Evolutionary conservation across 2,329 filamentous ascomycete species (phyloP).

Genomic region (Metarhizium humberi): DNA sequence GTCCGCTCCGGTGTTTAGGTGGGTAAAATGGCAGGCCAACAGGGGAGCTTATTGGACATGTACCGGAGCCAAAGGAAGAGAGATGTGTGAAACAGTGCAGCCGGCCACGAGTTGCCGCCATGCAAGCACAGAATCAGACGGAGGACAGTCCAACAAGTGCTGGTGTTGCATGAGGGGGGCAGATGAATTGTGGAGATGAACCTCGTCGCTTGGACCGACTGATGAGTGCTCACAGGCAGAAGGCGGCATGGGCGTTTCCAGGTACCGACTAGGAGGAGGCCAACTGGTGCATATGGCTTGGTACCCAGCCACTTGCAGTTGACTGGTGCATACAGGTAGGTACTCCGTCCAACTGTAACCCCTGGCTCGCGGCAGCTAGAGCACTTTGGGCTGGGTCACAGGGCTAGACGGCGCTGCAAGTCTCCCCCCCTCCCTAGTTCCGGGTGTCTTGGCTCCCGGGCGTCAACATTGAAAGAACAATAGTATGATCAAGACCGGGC

Average conservation of each 20-base stretch:
- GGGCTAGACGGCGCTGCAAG: not conserved
- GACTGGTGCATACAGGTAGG: too few species aligned
- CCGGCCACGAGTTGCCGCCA: not conserved
- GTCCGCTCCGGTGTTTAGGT: not conserved
- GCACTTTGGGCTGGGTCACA: not conserved
- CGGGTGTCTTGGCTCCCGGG: too few species aligned
- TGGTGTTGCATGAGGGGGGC: too few species aligned
- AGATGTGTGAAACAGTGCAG: not conserved
- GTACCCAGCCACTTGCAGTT: not conserved
- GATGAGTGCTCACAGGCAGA: too few species aligned
- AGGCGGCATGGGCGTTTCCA: too few species aligned
- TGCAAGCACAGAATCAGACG: not conserved
- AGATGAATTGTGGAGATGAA: constrained; percentile 2
- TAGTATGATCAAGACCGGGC: too few species aligned
- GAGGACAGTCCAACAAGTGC: not conserved
- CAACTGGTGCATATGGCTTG: too few species aligned
- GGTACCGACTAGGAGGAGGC: too few species aligned
- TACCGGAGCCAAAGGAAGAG: not conserved
- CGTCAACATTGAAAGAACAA: too few species aligned
- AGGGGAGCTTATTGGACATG: not conserved
- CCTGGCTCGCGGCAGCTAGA: not conserved
- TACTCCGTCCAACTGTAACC: not conserved
- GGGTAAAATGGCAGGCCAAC: not conserved
- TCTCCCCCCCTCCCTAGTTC: too few species aligned
- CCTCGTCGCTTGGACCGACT: too few species aligned